phyloP scores from a whole-genome alignment of 495 filamentous ascomycete genomes.

The Aspergillus carlsbadensis region DNA sequence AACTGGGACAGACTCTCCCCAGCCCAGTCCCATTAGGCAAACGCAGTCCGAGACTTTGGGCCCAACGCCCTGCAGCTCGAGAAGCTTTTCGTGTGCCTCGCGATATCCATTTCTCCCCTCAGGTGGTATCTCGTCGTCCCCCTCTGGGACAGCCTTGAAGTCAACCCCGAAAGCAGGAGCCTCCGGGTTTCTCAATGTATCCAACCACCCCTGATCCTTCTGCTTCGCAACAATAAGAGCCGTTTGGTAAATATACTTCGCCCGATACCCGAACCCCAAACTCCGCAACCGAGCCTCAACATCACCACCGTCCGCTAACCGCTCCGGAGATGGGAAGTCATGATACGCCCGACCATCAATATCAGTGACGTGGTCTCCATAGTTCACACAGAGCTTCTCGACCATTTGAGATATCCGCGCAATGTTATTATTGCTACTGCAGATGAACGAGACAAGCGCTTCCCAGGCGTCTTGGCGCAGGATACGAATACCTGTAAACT shows the following conservation, averaged over 20 bases:
- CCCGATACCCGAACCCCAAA: slow-evolving; percentile 92
- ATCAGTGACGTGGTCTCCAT: slow-evolving; percentile 73
- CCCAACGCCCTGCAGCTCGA: slow-evolving; percentile 81
- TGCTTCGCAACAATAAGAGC: slow-evolving; percentile 70
- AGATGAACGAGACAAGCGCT: slow-evolving; percentile 89
- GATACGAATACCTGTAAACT: slow-evolving; percentile 92
- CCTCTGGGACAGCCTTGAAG: neutral
- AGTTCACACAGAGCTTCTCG: slow-evolving; percentile 83
- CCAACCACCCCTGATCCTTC: slow-evolving; percentile 71
- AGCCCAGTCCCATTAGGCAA: slow-evolving; percentile 95
- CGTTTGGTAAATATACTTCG: slow-evolving; percentile 85
- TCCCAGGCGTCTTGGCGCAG: slow-evolving; percentile 96
- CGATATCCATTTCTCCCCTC: slow-evolving; percentile 70
- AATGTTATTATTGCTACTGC: slow-evolving; percentile 99
- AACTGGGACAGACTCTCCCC: slow-evolving; percentile 91
- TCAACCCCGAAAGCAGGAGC: slow-evolving; percentile 58
- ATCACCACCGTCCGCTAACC: slow-evolving; percentile 56
- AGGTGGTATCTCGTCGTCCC: slow-evolving; percentile 52
- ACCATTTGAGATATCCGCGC: slow-evolving; percentile 94
- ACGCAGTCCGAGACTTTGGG: slow-evolving; percentile 98
- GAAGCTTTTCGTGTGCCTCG: slow-evolving; percentile 75
- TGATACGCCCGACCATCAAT: slow-evolving; percentile 72
- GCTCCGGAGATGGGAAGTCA: slow-evolving; percentile 79
- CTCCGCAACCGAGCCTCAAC: slow-evolving; percentile 77
- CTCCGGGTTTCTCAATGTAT: slow-evolving; percentile 72